Percentiles rank a stretch among this genome's conserved stretches.
Conservation (phyloP, 2,329 filamentous ascomycete species). For the Ceratocystis variospora region DNA sequence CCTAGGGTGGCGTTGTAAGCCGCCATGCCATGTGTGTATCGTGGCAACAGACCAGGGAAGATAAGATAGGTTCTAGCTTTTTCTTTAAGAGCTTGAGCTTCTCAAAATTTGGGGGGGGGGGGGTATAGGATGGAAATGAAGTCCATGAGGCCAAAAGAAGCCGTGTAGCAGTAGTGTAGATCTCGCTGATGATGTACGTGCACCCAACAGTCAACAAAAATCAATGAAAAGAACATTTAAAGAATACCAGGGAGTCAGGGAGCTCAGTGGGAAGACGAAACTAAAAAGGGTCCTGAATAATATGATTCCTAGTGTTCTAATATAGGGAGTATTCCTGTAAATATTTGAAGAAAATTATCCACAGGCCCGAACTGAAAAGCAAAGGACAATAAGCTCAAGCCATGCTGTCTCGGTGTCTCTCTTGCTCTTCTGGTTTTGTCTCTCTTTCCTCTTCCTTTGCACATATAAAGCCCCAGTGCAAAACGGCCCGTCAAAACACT, state of each 20-base stretch:
- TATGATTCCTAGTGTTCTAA: background rate
- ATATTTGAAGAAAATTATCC: background rate
- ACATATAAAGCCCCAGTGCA: background rate
- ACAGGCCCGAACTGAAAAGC: background rate
- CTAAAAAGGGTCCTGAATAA: background rate
- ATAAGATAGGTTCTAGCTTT: constrained; percentile 2
- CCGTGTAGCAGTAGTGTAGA: background rate
- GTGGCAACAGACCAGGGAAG: background rate
- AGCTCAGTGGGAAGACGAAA: background rate
- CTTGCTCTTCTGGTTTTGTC: background rate
- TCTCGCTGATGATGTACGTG: constrained; percentile 3
- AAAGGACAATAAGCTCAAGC: constrained; percentile 1
- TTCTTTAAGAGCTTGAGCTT: background rate
- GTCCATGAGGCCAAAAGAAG: background rate
- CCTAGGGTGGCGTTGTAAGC: background rate
- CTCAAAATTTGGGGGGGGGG: background rate
- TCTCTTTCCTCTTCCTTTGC: background rate
- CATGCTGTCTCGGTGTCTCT: constrained; percentile 4
- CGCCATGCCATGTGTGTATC: background rate
- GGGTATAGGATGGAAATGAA: constrained; percentile 3
- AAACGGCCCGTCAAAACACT: background rate
- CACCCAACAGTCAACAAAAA: background rate
- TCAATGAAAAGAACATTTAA: background rate
- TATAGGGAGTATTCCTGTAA: background rate
- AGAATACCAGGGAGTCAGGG: background rate